phyloP scores from a whole-genome alignment of 768 basidiomycete species.

The Clathrus columnatus region DNA sequence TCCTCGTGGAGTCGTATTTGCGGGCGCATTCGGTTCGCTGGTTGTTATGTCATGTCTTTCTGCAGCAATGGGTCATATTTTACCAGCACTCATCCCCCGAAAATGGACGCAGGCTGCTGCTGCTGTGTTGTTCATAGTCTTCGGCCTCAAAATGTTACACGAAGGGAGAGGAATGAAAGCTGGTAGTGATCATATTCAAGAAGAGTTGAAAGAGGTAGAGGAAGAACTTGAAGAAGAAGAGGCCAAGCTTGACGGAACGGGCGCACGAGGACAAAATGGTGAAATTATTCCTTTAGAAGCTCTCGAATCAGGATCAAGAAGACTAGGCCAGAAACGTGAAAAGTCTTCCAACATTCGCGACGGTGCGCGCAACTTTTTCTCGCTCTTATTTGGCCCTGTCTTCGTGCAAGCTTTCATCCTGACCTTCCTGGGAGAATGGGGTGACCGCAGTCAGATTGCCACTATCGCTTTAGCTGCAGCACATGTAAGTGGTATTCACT shows the following conservation, averaged over 20 bases:
- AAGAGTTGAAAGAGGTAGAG: conserved; percentile 94
- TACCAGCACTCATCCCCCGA: conserved; percentile 75
- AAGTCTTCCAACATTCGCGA: conserved; percentile 32
- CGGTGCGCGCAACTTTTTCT: conserved; percentile 74
- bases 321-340: conserved; percentile 1
- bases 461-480: conserved; percentile 94
- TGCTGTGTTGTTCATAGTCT: conserved; percentile 77
- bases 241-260: conserved; percentile 38
- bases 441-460: conserved; percentile 93
- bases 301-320: conserved; percentile 56
- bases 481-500: conserved; percentile 48
- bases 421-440: conserved; percentile 99
- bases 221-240: conserved; percentile 89
- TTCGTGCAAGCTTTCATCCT: conserved; percentile 93
- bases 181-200: conserved; percentile 74
- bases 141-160: conserved; percentile 82
- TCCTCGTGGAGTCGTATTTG: conserved; percentile 87
- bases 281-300: conserved; percentile 57
- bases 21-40: conserved; percentile 88
- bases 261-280: conserved; percentile 22
- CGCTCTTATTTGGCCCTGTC: conserved; percentile 78
- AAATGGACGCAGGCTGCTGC: conserved; percentile 65
- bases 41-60: conserved; percentile 91
- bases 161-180: conserved; percentile 76
- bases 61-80: conserved; percentile 85